These are phyloP conservation scores for Thielaviopsis ethacetica DNA, from an alignment of 2,329 filamentous ascomycete genomes.

Conservation along the genomic window DNA sequence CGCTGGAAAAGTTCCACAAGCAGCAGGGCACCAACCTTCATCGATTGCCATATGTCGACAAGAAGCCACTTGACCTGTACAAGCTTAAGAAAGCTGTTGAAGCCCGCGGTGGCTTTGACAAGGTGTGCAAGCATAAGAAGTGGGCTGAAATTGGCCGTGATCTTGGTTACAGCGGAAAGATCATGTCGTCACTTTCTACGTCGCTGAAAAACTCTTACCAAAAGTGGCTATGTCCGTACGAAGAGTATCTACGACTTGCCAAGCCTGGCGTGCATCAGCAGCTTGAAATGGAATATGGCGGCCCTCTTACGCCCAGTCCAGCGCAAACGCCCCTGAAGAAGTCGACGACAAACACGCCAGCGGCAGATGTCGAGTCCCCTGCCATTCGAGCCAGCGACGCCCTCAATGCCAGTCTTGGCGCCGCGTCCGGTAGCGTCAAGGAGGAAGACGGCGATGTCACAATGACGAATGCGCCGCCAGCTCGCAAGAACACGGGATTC, in stretches of 20 bases:
- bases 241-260: conserved; percentile 78
- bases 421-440: conserved; percentile 18
- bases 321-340: conserved; percentile 55
- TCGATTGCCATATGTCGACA: conserved; percentile 90
- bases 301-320: conserved; percentile 66
- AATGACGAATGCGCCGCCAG: conserved; percentile 28
- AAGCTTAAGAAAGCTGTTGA: conserved; percentile 95
- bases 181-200: conserved; percentile 96
- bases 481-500: conserved; percentile 36
- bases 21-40: conserved; percentile 90
- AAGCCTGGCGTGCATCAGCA: conserved; percentile 97
- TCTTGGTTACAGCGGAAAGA: conserved; percentile 94
- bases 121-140: conserved; percentile 94
- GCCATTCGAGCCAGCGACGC: conserved; percentile 38
- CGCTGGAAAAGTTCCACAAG: conserved; percentile 89
- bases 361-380: conserved; percentile 49
- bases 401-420: conserved; percentile 31
- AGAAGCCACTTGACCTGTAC: conserved; percentile 89
- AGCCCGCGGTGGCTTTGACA: conserved; percentile 82
- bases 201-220: conserved; percentile 97
- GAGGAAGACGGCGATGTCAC: conserved; percentile 32
- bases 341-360: conserved; percentile 42
- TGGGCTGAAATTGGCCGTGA: conserved; percentile 98
- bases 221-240: conserved; percentile 91
- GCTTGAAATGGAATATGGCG: conserved; percentile 81